These are phyloP conservation scores for Xerophyta viscosa DNA, from an alignment of 106 monocot genomes.

Conservation along the genomic window DNA sequence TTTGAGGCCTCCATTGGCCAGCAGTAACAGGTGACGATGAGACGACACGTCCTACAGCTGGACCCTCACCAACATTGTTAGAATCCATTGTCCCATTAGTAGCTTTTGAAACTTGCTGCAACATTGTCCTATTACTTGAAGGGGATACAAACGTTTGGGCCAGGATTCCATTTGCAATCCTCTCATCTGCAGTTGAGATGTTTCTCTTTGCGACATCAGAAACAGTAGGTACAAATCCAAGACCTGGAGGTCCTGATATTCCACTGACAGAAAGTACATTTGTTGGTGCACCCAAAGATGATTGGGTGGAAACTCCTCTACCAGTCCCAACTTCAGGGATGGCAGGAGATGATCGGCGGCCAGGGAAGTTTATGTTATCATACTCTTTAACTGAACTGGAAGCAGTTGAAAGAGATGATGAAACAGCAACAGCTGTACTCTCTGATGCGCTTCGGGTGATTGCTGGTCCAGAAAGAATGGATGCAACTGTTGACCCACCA, in stretches of 20 bases:
- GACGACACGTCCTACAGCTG: conserved; percentile 51
- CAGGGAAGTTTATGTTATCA: conserved; percentile 40
- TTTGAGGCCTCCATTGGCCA: conserved; percentile 85
- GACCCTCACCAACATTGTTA: conserved; percentile 31
- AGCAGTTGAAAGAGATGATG: conserved; percentile 27
- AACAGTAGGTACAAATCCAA: conserved; percentile 33
- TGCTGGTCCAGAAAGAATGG: conserved; percentile 38
- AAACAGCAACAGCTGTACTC: conserved; percentile 20
- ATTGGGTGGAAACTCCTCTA: conserved; percentile 42
- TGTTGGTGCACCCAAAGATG: conserved; percentile 33
- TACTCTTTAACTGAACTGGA: conserved; percentile 58
- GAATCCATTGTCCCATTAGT: conserved; percentile 52
- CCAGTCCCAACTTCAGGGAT: conserved; percentile 50
- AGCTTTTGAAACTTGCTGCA: conserved; percentile 47
- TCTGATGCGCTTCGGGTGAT: conserved; percentile 30
- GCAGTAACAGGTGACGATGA: conserved; percentile 55
- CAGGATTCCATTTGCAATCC: conserved; percentile 32
- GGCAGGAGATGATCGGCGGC: conserved; percentile 66
- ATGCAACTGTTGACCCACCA: conserved; percentile 29
- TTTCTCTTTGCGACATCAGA: conserved; percentile 53
- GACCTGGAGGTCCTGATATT: conserved; percentile 26
- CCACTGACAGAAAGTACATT: conserved; percentile 37
- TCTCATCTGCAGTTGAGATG: conserved; percentile 51
- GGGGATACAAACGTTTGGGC: conserved; percentile 67
- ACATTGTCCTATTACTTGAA: conserved; percentile 37